A percentile compares a stretch with the other conserved stretches of the same genome.
phyloP scores from a whole-genome alignment of 495 filamentous ascomycete species.

The Amphirosellinia nigrospora region DNA sequence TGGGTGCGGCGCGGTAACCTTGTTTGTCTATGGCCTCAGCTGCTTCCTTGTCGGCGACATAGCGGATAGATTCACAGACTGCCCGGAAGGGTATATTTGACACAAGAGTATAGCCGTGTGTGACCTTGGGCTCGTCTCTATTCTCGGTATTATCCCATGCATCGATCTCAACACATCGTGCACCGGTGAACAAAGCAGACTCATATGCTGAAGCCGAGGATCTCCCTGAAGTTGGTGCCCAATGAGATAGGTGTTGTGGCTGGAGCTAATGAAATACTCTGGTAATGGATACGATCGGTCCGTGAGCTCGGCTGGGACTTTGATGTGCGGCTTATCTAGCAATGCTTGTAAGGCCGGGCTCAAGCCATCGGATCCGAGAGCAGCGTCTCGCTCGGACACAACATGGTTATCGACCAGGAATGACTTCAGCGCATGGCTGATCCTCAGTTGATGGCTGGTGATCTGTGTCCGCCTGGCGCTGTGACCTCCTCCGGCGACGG shows the following conservation, averaged over 20 bases:
- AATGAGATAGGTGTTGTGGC: constrained; percentile 60
- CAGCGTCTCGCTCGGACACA: constrained; percentile 42
- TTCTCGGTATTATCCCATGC: constrained; percentile 60
- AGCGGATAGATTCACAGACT: constrained; percentile 59
- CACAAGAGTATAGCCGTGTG: constrained; percentile 61
- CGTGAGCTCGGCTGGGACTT: constrained; percentile 48
- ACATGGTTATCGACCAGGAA: constrained; percentile 50
- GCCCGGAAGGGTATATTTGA: constrained; percentile 59
- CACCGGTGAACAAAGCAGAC: constrained; percentile 53
- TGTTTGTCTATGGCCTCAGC: constrained; percentile 34
- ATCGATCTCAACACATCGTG: constrained; percentile 64
- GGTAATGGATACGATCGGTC: constrained; percentile 55
- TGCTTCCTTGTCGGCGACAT: constrained; percentile 54
- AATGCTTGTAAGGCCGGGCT: constrained; percentile 43
- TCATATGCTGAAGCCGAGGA: constrained; percentile 57
- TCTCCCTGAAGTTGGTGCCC: constrained; percentile 59
- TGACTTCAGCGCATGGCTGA: constrained; percentile 54
- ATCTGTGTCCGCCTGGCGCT: constrained; percentile 44
- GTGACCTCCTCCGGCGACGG: constrained; percentile 58
- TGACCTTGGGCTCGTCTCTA: constrained; percentile 59
- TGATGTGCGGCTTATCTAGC: constrained; percentile 51
- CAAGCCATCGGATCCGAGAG: constrained; percentile 38
- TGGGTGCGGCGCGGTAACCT: constrained; percentile 50
- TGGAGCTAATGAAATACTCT: constrained; percentile 61
- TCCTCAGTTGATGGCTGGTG: constrained; percentile 48